Conservation (phyloP, 768 basidiomycete genomes). For the Naganishia kalamii region DNA sequence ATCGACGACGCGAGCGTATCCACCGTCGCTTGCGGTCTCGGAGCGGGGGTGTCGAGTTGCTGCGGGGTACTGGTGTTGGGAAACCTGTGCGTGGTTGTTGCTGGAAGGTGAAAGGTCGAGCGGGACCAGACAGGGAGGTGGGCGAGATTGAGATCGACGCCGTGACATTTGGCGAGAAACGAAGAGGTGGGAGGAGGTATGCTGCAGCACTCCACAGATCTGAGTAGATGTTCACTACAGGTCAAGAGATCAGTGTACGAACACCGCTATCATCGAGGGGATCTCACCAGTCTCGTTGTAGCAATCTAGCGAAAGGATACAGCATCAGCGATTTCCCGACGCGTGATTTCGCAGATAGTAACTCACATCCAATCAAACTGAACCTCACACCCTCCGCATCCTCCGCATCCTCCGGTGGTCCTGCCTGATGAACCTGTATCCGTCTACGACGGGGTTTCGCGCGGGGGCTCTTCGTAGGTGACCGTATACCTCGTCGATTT, state of each 20-base stretch:
- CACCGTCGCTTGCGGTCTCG: slow-evolving; percentile 52
- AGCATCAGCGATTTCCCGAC: no score
- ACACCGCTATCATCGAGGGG: background rate
- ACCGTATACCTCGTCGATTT: slow-evolving; percentile 18
- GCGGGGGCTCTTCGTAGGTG: slow-evolving; percentile 34
- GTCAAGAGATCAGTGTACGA: slow-evolving; percentile 12
- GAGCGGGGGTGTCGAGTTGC: background rate
- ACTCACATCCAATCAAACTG: slow-evolving; percentile 22
- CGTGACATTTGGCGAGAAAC: slow-evolving; percentile 47
- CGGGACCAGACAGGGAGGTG: slow-evolving; percentile 4
- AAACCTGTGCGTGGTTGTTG: background rate
- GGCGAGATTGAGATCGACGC: slow-evolving; percentile 23
- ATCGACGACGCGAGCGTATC: slow-evolving; percentile 59
- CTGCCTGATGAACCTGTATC: slow-evolving; percentile 36
- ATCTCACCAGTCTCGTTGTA: slow-evolving; percentile 43
- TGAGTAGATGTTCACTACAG: slow-evolving; percentile 74
- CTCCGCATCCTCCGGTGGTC: slow-evolving; percentile 36
- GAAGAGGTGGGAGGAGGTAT: slow-evolving; percentile 53
- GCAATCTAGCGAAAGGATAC: slow-evolving; percentile 32
- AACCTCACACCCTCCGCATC: background rate
- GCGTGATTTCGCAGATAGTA: background rate
- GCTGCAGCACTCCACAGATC: slow-evolving; percentile 67
- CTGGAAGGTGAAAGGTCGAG: background rate
- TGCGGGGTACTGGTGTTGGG: background rate
- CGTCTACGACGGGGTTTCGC: slow-evolving; percentile 39